These are phyloP conservation scores for Exophiala spinifera DNA, from an alignment of 2,329 filamentous ascomycete genomes.

Conservation along the genomic window DNA sequence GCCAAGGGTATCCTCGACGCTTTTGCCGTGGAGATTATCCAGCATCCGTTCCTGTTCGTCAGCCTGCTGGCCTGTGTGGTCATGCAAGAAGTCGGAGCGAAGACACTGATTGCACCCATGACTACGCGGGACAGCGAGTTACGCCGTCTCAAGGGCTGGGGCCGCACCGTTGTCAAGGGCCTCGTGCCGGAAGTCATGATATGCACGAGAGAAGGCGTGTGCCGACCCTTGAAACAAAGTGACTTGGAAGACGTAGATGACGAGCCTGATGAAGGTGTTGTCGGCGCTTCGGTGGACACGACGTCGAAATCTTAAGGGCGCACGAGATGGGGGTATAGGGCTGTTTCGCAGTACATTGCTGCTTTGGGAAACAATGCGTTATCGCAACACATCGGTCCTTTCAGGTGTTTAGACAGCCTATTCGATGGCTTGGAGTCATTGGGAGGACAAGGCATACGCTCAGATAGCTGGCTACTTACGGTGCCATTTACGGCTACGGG, in stretches of 20 bases:
- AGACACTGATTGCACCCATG: slow-evolving; percentile 51
- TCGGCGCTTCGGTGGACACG: background rate
- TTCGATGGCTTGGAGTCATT: no score
- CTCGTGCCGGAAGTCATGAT: slow-evolving; percentile 26
- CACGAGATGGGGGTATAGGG: no score
- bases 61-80: slow-evolving; percentile 76
- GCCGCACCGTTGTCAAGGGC: slow-evolving; percentile 25
- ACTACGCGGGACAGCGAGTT: slow-evolving; percentile 23
- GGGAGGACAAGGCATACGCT: no score
- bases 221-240: slow-evolving; percentile 22
- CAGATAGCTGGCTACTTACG: no score
- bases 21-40: slow-evolving; percentile 86
- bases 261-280: background rate
- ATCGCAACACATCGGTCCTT: no score
- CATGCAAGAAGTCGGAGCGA: slow-evolving; percentile 66
- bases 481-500: no score
- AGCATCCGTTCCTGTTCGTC: slow-evolving; percentile 89
- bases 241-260: slow-evolving; percentile 27
- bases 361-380: no score
- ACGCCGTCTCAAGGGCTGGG: slow-evolving; percentile 24
- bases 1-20: slow-evolving; percentile 74
- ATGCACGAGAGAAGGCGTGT: slow-evolving; percentile 23
- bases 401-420: no score
- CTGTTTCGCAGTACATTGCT: no score
- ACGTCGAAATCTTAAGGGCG: no score